phyloP scores from a whole-genome alignment of 1,284 basidiomycete genomes.

The Cryptococcus sp. region DNA sequence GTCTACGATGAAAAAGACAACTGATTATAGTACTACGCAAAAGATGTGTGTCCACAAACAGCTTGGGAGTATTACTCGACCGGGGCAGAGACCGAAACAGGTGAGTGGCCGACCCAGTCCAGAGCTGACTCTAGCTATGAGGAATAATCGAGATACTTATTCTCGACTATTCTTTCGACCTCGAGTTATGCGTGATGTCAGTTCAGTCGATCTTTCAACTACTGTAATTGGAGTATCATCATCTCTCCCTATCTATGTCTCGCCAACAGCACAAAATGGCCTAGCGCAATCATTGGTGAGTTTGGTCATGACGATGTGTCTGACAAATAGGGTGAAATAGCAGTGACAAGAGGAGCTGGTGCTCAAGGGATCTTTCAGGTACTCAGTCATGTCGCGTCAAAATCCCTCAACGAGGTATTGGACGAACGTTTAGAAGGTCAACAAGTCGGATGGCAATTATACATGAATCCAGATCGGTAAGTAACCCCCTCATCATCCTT shows the following conservation, averaged over 20 bases:
- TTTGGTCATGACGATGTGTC: neutral
- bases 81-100: slow-evolving; percentile 69
- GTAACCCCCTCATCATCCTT: neutral
- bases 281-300: slow-evolving; percentile 45
- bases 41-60: slow-evolving; percentile 61
- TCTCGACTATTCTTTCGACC: slow-evolving; percentile 74
- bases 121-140: slow-evolving; percentile 17
- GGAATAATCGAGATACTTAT: slow-evolving; percentile 67
- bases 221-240: slow-evolving; percentile 66
- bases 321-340: slow-evolving; percentile 46
- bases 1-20: neutral
- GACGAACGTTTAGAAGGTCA: slow-evolving; percentile 30
- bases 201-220: slow-evolving; percentile 63
- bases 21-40: slow-evolving; percentile 50
- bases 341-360: slow-evolving; percentile 49
- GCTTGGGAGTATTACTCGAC: slow-evolving; percentile 75
- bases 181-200: slow-evolving; percentile 68
- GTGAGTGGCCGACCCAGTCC: slow-evolving; percentile 49
- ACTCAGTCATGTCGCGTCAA: slow-evolving; percentile 48
- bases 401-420: slow-evolving; percentile 49
- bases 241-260: slow-evolving; percentile 73
- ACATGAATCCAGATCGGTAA: slow-evolving; percentile 32
- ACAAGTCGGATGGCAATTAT: slow-evolving; percentile 35
- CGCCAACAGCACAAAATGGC: slow-evolving; percentile 56
- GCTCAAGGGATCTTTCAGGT: slow-evolving; percentile 42